Conservation (phyloP, 495 filamentous ascomycete genomes). For the Neurospora sp. region DNA sequence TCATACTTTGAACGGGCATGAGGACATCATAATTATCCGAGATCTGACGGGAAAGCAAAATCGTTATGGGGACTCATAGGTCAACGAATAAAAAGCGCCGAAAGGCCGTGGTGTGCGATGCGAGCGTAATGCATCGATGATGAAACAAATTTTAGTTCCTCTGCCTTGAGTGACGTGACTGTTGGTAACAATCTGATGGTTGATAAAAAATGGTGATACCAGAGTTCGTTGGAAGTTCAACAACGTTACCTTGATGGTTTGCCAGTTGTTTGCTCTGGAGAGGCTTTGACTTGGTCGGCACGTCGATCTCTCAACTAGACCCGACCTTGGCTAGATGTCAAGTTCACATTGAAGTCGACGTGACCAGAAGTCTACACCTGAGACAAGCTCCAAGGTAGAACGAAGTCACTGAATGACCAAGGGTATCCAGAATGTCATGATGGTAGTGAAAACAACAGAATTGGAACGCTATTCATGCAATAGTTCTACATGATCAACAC, state of each 20-base stretch:
- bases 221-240: background rate
- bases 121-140: conserved; percentile 1
- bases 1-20: background rate
- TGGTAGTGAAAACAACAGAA: background rate
- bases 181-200: background rate
- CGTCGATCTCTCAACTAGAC: background rate
- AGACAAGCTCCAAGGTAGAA: background rate
- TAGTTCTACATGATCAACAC: background rate
- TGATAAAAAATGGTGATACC: background rate
- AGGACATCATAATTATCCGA: background rate
- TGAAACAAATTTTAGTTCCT: background rate
- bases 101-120: background rate
- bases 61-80: background rate
- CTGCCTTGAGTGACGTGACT: background rate
- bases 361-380: background rate
- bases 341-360: background rate
- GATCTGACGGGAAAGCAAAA: background rate
- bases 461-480: background rate
- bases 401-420: background rate
- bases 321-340: background rate
- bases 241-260: background rate
- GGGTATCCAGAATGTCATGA: background rate
- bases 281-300: background rate
- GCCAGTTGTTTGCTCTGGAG: background rate
- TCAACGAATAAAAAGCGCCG: background rate